Base-by-base conservation (phyloP, 2,329 filamentous ascomycete genomes). In the Beauveria sp. region DNA sequence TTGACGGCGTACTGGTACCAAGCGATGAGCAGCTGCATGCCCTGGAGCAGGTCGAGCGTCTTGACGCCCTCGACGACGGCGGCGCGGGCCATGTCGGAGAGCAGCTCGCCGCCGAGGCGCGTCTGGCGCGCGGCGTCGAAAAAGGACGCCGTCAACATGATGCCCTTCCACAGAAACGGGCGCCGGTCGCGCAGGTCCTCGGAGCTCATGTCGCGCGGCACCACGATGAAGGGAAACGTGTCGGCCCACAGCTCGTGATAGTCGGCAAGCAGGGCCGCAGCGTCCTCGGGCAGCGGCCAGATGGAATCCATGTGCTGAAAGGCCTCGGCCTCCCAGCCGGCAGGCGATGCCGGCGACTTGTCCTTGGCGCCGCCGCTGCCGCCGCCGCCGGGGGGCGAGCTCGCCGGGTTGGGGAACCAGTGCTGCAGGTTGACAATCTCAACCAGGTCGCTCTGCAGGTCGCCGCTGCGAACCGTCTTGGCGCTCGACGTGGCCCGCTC, bases 1-100 rank as follows among this genome's bases (percentile, higher is more conserved):
- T 78, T 80, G 53, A 82, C 69, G 43, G 74, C 78, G 66, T 78
- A 78, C 63, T 81, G 77, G 61, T 65, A 80, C 80, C 80, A 83
- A 9, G 75, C 73, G 22, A 82, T 67, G 16, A 80, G 60, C 16
- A 83, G 65, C 67, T 78, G 72, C 58, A 82, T 62, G 1, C 73
- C 77, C 65, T 82, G 79, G 18, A 83, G 69, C 34, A 82, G 66
- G 62, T 82, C 80, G 4, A 83, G 65, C 28, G 70, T 76, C 66
- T 75, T 78, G 31, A 70, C 65, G n/a, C 79, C 75, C 55, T 75
- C 74, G n/a, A 74, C 68, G 38, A 77, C 65, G 1, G 75, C 72
- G 3, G 76, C 74, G 63, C 72, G 71, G 12, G 71, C 71, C 45
- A 83, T 71, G 22, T 80, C 77, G 8, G 69, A 70, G 57, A 83